These are phyloP conservation scores for Platanus orientalis DNA, from an alignment of 164 flowering plant species.

Conservation along the genomic window DNA sequence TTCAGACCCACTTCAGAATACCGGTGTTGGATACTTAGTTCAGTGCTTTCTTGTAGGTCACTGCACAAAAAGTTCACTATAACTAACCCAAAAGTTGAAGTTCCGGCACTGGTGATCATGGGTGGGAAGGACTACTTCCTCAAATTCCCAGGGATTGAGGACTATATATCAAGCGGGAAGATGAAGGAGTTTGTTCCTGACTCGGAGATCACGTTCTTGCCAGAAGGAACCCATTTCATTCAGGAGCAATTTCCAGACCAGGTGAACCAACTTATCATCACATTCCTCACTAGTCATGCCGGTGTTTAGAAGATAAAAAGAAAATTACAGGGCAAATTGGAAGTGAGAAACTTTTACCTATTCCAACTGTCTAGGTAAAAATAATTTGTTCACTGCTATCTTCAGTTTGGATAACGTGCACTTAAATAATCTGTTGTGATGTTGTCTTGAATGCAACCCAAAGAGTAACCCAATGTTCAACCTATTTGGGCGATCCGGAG, in stretches of 20 bases:
- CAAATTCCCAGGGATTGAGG: conserved; percentile 47
- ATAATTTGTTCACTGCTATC: no score
- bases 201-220: conserved; percentile 32
- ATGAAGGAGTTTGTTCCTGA: conserved; percentile 39
- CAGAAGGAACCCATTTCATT: conserved; percentile 46
- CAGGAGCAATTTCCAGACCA: conserved; percentile 50
- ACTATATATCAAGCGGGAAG: conserved; percentile 30
- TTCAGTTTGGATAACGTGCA: no score
- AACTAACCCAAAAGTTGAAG: neutral
- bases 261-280: conserved; percentile 31
- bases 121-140: conserved; percentile 41
- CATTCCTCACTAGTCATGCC: conserved; percentile 27
- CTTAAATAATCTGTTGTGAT: no score
- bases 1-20: neutral
- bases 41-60: neutral
- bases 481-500: no score
- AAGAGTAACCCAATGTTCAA: no score
- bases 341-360: no score
- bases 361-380: no score
- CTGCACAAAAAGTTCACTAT: neutral
- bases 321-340: no score
- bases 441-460: no score
- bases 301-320: no score
- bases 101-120: conserved; percentile 22
- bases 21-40: neutral